Evolutionary conservation across 2,329 filamentous ascomycete genomes (phyloP), one percentile per base, ranked within the genome.

Genomic region (Decorospora gaudefroyi): DNA sequence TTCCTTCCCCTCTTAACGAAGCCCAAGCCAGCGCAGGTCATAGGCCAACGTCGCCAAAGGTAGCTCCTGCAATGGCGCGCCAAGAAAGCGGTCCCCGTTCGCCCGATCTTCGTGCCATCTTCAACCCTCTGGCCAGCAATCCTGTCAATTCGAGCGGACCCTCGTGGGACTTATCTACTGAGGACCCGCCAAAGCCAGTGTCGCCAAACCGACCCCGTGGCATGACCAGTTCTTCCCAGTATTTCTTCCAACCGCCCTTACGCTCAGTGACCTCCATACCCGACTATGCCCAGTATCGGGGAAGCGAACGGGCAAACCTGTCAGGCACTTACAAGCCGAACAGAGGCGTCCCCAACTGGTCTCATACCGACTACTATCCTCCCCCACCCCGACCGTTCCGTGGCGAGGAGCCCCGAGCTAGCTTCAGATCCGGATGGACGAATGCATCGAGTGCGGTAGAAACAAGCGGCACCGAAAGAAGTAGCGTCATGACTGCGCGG

Each of bases 401-500:
- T 19, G 46, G 49, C 8, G 68, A 71, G 27, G 75, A 78, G 47
- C 66, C 78, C 16, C 75, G 83, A 16, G 76, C 79, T 10, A 85
- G 82, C 51, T 77, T 81, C 52, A 77, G 81, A 40, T 86, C 83
- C 3, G 78, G 76, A 17, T 71, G 82, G 64, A 86, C 83, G 3
- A 81, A 70, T 47, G 67, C 75, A 3, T 76, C 82, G 11, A 84
- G 81, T 60, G 70, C 77, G 27, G 71, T 80, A 36, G 79, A 80
- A 29, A 63, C 74, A 5, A 81, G 79, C 51, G 79, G 80, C n/a
- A 95, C 89, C 1, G 88, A 92, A 64, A 80, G 88, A 49, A 95
- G 88, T 68, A 96, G 90, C 63, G 78, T 93, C 35, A 69, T 86
- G 53, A 93, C 90, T 3, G 90, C 88, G 57, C 82, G 83, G 48